A percentile compares a stretch with the other conserved stretches of the same genome.
Evolutionary conservation across 768 basidiomycete genomes (phyloP).

Genomic region (Boletellus sp.): DNA sequence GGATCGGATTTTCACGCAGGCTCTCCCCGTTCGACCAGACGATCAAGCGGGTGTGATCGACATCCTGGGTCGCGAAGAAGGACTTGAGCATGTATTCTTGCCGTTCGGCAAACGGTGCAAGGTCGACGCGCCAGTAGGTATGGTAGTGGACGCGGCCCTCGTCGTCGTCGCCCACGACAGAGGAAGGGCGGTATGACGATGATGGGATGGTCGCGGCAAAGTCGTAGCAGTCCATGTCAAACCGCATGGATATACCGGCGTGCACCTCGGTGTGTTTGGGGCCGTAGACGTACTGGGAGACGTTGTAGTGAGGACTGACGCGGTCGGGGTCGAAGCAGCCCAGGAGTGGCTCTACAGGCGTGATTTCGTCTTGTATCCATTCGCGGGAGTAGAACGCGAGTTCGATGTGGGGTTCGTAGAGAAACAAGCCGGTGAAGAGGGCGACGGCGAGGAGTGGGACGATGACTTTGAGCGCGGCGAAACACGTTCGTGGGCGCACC

Average conservation of each 20-base stretch:
- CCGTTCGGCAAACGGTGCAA: conserved; percentile 72
- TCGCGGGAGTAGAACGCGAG: conserved; percentile 69
- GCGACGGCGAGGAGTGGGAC: conserved; percentile 37
- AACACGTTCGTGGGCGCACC: conserved; percentile 36
- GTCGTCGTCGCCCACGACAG: too few species aligned
- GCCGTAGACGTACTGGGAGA: conserved; percentile 60
- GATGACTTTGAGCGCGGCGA: conserved; percentile 42
- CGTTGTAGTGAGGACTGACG: conserved; percentile 65
- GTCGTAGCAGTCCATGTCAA: conserved; percentile 89
- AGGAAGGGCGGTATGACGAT: conserved; percentile 13
- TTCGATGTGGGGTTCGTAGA: conserved; percentile 86
- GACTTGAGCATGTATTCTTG: conserved; percentile 92
- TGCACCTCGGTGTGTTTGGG: conserved; percentile 69
- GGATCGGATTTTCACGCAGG: conserved; percentile 49
- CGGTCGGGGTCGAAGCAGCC: conserved; percentile 70
- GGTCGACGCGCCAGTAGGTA: conserved; percentile 92
- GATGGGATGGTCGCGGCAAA: conserved; percentile 79
- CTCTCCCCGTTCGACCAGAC: conserved; percentile 89
- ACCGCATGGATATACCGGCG: conserved; percentile 71
- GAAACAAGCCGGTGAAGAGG: conserved; percentile 47
- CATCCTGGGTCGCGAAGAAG: conserved; percentile 89
- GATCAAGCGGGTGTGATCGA: conserved; percentile 58
- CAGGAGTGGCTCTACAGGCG: conserved; percentile 55
- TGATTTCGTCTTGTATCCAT: conserved; percentile 76
- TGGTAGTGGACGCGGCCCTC: conserved; percentile 69